Evolutionary conservation across 106 monocot species (phyloP), one percentile per base, ranked within the genome.

Genomic region (Dendrobium officinale): DNA sequence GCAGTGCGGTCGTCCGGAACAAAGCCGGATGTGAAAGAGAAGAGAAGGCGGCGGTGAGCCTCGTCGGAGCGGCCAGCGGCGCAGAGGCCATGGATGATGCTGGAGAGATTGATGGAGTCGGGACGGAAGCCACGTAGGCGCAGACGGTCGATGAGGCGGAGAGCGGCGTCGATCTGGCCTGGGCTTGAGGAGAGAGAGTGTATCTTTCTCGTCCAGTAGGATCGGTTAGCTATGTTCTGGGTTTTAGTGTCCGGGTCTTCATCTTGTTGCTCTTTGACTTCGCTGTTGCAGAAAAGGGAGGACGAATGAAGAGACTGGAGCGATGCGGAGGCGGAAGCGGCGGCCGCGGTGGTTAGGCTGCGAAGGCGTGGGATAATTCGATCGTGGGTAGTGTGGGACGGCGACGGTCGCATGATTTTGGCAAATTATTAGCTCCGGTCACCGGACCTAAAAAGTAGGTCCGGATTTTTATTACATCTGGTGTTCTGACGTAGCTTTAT

Each of bases 41-140:
- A 84, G 72, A 97, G 85, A 67, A 91, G 85, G 78, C 91, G 98
- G 67, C 79, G 87, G 89, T 88, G 95, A 74, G 95, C 98, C 77
- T 99, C 98, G 64, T 73, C 67, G 58, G 79, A 88, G 80, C 92
- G 88, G 77, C 82, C 64, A 55, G 83, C 56, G 82, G 22, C 75
- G 81, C 98, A 95, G 55, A 99, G 92, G 27, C 83, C 79, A 79
- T 85, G 91, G 83, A 91, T 26, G 82, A 91, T 37, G 86, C 78
- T 64, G 75, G 84, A 37, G 68, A 94, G 85, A 77, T 83, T 79
- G 88, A 78, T 77, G 40, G 85, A 78, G 81, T 83, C 77, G 2
- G 89, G 93, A 29, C 5, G 78, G 86, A 86, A 84, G 72, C 91
- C 91, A 37, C 79, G 86, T 55, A 88, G 84, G 64, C 88, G 91